A percentile compares a stretch with the other conserved stretches of the same genome.
Conservation (phyloP, 345 rosid species). For the Acer yangbiense region DNA sequence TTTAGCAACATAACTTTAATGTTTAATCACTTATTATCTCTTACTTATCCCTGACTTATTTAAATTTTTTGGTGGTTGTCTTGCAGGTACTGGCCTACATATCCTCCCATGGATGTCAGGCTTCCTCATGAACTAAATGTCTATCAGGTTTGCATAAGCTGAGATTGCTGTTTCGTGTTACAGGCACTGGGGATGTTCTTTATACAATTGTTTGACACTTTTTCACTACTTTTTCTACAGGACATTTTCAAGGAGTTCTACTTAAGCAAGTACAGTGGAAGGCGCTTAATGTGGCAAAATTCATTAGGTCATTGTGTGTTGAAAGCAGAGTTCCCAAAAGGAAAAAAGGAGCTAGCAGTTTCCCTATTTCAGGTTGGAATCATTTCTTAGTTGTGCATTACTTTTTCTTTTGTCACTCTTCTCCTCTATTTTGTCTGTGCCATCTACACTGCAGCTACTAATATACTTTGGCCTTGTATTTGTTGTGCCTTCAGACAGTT, state of each 20-base stretch:
- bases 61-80: conserved; percentile 22
- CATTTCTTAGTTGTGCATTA: conserved; percentile 1
- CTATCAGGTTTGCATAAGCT: conserved; percentile 72
- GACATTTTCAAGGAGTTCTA: conserved; percentile 98
- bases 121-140: conserved; percentile 98
- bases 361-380: conserved; percentile 90
- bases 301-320: conserved; percentile 96
- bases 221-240: conserved; percentile 41
- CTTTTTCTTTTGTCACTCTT: not conserved
- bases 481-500: conserved; percentile 63
- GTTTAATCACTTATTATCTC: conserved; percentile 1
- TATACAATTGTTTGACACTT: conserved; percentile 2
- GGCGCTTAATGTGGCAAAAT: conserved; percentile 98
- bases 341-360: conserved; percentile 95
- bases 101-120: conserved; percentile 98
- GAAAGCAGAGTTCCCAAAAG: conserved; percentile 87
- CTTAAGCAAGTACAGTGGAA: conserved; percentile 94
- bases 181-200: not conserved
- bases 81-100: conserved; percentile 98
- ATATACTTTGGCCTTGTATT: conserved; percentile 16
- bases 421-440: not conserved
- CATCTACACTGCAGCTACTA: conserved; percentile 8
- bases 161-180: conserved; percentile 13
- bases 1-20: not conserved
- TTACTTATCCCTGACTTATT: not conserved